Evolutionary conservation across 768 basidiomycete genomes (phyloP).

Genomic region (Rhodotorula diobovata): DNA sequence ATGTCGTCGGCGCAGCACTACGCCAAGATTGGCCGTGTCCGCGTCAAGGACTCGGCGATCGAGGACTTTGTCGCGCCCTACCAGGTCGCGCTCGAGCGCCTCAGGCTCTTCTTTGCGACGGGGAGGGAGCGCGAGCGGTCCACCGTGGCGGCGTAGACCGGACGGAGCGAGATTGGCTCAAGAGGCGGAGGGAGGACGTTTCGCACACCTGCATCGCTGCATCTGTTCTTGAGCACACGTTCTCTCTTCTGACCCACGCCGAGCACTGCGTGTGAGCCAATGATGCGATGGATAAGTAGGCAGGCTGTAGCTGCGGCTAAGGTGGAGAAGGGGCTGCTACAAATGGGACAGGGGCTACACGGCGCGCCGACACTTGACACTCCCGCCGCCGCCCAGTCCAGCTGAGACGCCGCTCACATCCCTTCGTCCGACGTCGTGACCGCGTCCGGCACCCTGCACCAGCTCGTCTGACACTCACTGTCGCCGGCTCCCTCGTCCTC

Average conservation of each 20-base stretch:
- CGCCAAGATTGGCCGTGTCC: constrained; percentile 62
- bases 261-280: no score
- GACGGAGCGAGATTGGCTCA: no score
- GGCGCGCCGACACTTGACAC: no score
- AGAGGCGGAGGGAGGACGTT: no score
- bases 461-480: neutral
- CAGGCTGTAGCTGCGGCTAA: neutral
- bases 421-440: neutral
- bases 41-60: constrained; percentile 61
- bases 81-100: constrained; percentile 49
- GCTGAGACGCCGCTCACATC: neutral
- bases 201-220: neutral
- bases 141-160: neutral
- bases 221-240: no score
- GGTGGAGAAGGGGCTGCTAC: no score
- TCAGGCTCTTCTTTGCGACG: constrained; percentile 17
- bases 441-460: neutral
- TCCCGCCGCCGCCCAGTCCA: neutral
- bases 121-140: neutral
- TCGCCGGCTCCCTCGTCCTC: neutral
- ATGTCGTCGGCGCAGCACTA: constrained; percentile 67
- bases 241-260: no score
- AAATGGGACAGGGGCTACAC: neutral
- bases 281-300: no score
- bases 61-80: constrained; percentile 59